Conservation (phyloP, 257 asterid genomes). For the Nicotiana benthamiana region DNA sequence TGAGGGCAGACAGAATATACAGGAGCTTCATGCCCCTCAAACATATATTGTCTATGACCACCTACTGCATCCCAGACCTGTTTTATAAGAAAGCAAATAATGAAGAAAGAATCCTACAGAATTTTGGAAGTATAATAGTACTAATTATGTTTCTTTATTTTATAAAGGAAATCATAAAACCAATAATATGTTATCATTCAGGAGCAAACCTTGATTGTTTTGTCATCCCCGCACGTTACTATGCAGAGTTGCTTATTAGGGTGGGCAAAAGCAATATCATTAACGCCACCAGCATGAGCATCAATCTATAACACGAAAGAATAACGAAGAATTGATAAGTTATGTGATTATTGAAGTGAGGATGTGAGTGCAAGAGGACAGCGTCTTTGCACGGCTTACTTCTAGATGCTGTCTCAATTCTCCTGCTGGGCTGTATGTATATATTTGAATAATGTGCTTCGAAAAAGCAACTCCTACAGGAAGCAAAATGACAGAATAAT, state of each 20-base stretch:
- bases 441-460: constrained; percentile 86
- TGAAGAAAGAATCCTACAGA: background rate
- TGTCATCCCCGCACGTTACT: constrained; percentile 93
- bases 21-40: constrained; percentile 94
- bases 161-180: background rate
- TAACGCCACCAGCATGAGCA: constrained; percentile 89
- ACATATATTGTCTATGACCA: constrained; percentile 65
- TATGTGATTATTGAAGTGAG: background rate
- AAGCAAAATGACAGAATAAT: constrained; percentile 14
- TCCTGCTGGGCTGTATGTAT: constrained; percentile 72
- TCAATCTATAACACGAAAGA: constrained; percentile 52
- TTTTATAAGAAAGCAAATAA: constrained; percentile 12
- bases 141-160: background rate
- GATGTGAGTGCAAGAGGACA: background rate
- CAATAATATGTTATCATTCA: background rate
- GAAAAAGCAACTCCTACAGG: constrained; percentile 81
- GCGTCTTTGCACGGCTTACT: constrained; percentile 29
- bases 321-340: background rate
- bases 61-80: constrained; percentile 92
- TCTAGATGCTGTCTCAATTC: constrained; percentile 84
- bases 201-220: constrained; percentile 62
- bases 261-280: constrained; percentile 87
- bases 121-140: background rate
- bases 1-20: constrained; percentile 94
- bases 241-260: constrained; percentile 89